Evolutionary conservation across 805 yeast genomes (phyloP).

Genomic region (Scheffersomyces amazonensis): DNA sequence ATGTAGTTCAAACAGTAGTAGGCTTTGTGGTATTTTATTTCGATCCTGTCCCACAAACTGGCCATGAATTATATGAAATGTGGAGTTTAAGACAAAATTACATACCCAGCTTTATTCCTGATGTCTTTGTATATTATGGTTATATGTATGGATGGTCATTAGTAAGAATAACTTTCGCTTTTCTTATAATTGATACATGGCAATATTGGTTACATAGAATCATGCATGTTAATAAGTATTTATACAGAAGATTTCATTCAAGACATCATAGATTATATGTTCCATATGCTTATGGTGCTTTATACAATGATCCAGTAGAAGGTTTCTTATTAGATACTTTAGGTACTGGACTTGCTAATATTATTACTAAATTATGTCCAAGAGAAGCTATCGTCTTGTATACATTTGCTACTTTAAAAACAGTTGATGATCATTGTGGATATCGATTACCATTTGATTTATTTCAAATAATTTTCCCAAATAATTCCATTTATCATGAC

Average conservation of each 20-base stretch:
- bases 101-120: slow-evolving; percentile 44
- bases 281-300: slow-evolving; percentile 95
- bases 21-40: slow-evolving; percentile 55
- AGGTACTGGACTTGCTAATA: slow-evolving; percentile 84
- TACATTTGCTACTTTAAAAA: slow-evolving; percentile 89
- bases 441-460: slow-evolving; percentile 89
- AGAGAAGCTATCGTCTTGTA: slow-evolving; percentile 74
- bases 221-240: slow-evolving; percentile 78
- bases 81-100: slow-evolving; percentile 43
- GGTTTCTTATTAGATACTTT: slow-evolving; percentile 89
- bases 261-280: slow-evolving; percentile 93
- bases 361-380: slow-evolving; percentile 61
- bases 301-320: slow-evolving; percentile 91
- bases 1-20: slow-evolving; percentile 71
- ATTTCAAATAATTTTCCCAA: slow-evolving; percentile 88
- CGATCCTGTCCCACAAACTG: slow-evolving; percentile 57
- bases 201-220: slow-evolving; percentile 85
- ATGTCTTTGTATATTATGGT: slow-evolving; percentile 42
- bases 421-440: slow-evolving; percentile 99
- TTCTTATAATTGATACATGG: slow-evolving; percentile 87
- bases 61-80: slow-evolving; percentile 45
- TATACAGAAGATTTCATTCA: slow-evolving; percentile 84
- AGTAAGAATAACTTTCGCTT: slow-evolving; percentile 58
- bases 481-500: slow-evolving; percentile 93
- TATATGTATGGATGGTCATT: slow-evolving; percentile 67